phyloP scores from a whole-genome alignment of 2,329 filamentous ascomycete species.

The Aspergillus texensis region DNA sequence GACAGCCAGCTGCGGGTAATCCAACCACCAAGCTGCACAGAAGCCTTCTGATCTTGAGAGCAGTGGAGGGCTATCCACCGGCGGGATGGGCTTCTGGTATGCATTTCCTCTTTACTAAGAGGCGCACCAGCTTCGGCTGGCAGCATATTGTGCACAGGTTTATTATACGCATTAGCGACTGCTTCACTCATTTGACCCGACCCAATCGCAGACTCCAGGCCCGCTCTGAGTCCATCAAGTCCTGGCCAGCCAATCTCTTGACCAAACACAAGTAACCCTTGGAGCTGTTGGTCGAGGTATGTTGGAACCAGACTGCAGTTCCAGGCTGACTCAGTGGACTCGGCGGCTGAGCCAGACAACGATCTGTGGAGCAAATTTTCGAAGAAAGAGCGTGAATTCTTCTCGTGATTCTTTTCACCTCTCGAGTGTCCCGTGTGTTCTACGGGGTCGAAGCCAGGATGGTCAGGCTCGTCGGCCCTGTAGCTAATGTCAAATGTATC shows the following conservation, averaged over 20 bases:
- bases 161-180: constrained; percentile 15
- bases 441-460: not conserved
- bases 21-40: constrained; percentile 50
- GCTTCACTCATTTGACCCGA: constrained; percentile 17
- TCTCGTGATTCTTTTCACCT: constrained; percentile 12
- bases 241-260: constrained; percentile 54
- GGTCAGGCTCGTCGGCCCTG: constrained; percentile 12
- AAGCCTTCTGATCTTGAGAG: constrained; percentile 25
- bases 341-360: constrained; percentile 9
- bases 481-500: constrained; percentile 51
- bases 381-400: constrained; percentile 26
- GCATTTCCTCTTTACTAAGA: constrained; percentile 32
- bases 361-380: constrained; percentile 27
- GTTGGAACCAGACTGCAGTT: constrained; percentile 40
- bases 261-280: constrained; percentile 55
- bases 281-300: constrained; percentile 47
- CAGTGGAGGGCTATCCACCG: constrained; percentile 32
- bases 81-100: constrained; percentile 30
- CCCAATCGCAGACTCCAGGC: constrained; percentile 41
- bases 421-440: not conserved
- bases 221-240: constrained; percentile 39
- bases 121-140: constrained; percentile 7
- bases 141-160: constrained; percentile 12
- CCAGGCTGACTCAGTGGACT: constrained; percentile 33
- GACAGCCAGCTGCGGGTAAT: constrained; percentile 59